Evolutionary conservation across 2,329 filamentous ascomycete species (phyloP).

Genomic region (Microascus cirrosus): DNA sequence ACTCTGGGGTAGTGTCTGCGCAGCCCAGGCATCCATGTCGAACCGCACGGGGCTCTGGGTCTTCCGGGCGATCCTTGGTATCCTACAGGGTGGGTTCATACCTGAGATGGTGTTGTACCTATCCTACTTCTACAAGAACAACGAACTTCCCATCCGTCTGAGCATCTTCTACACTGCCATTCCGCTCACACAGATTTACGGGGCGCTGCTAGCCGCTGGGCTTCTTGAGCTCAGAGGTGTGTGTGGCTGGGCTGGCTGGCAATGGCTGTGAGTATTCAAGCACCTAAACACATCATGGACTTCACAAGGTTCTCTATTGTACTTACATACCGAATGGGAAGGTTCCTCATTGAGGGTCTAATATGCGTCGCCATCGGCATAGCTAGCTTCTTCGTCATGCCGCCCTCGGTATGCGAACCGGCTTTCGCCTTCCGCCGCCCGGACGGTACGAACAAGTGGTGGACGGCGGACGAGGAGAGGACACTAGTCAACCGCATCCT

Average conservation of each 20-base stretch:
- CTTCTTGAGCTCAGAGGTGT: constrained; percentile 38
- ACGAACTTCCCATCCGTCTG: constrained; percentile 15
- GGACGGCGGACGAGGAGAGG: constrained; percentile 45
- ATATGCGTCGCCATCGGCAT: constrained; percentile 36
- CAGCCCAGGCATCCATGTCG: constrained; percentile 9
- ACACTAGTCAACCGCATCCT: constrained; percentile 47
- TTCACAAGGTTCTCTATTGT: not conserved
- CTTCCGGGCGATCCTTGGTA: constrained; percentile 21
- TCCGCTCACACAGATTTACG: not conserved
- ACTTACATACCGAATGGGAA: not conserved
- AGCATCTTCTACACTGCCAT: constrained; percentile 15
- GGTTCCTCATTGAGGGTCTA: constrained; percentile 32
- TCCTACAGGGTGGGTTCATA: constrained; percentile 50
- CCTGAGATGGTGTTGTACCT: constrained; percentile 24
- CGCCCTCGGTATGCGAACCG: constrained; percentile 37
- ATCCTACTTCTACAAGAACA: constrained; percentile 18
- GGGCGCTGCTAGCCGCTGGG: constrained; percentile 26
- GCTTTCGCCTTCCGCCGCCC: constrained; percentile 36
- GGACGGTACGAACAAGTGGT: constrained; percentile 22
- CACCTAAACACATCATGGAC: not conserved
- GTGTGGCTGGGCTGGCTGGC: constrained; percentile 38
- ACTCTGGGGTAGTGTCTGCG: constrained; percentile 37
- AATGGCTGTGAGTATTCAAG: constrained; percentile 31
- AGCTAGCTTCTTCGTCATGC: constrained; percentile 43
- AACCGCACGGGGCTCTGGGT: constrained; percentile 6